phyloP scores from a whole-genome alignment of 306 rosid genomes.

The Potentilla sterilis region DNA sequence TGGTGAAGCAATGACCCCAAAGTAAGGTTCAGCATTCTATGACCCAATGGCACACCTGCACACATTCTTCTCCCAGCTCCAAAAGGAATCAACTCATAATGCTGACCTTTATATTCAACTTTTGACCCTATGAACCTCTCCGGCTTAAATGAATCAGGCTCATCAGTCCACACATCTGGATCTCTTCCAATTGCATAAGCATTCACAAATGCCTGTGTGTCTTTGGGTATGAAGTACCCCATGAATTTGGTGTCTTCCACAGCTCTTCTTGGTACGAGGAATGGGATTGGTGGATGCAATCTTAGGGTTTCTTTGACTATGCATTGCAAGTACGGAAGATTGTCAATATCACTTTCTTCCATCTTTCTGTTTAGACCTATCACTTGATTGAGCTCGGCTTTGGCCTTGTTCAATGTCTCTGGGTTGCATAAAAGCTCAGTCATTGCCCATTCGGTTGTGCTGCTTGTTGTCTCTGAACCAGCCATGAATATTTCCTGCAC shows the following conservation, averaged over 20 bases:
- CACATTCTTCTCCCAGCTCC: constrained; percentile 57
- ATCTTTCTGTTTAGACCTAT: constrained; percentile 29
- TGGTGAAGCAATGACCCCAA: constrained; percentile 45
- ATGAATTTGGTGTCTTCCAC: constrained; percentile 38
- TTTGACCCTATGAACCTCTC: constrained; percentile 35
- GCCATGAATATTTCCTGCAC: constrained; percentile 52
- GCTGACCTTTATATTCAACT: constrained; percentile 40
- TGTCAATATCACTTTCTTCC: constrained; percentile 53
- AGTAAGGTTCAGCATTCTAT: constrained; percentile 38
- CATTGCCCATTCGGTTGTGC: constrained; percentile 53
- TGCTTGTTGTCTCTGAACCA: constrained; percentile 58
- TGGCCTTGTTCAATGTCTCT: constrained; percentile 20
- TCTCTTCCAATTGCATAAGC: constrained; percentile 64
- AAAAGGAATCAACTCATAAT: constrained; percentile 45
- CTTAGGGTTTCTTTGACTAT: constrained; percentile 46
- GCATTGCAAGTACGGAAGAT: constrained; percentile 37
- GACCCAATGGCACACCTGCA: constrained; percentile 48
- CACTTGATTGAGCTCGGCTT: constrained; percentile 37
- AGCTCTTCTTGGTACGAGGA: constrained; percentile 43
- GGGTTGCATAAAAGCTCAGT: constrained; percentile 45
- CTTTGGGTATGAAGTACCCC: constrained; percentile 41
- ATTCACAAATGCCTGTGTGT: constrained; percentile 50
- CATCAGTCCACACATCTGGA: constrained; percentile 43
- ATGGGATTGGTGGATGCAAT: constrained; percentile 53
- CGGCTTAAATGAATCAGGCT: constrained; percentile 35